Base-by-base conservation (phyloP, 805 yeast species). In the Sugiyamaella americana region DNA sequence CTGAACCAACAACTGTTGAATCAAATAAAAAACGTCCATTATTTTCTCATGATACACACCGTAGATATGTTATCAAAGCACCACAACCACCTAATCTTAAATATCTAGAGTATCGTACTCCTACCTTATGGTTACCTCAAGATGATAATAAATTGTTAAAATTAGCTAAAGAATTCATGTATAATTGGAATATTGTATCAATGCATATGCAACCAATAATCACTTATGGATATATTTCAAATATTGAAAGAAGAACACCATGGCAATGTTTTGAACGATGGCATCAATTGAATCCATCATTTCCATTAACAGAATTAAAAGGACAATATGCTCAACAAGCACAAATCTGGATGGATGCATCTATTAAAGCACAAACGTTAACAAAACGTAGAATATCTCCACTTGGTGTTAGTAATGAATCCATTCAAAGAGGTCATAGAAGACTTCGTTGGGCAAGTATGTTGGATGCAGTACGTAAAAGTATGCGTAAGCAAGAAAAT, bases 211-310 rank as follows among this genome's bases (percentile, higher is more conserved):
- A 84, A 39, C 74, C 82, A 1, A 71, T 75, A 43, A 76, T 87
- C 2, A 76, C 87, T 0, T 73, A 79, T 53, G 77, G 82, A 11
- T 88, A 87, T 62, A 76, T 80, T 34, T 84, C 98, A 0, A 88
- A 87, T 58, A 87, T 88, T 48, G 98, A 93, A 64, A 77, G 97
- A 58, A 76, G 98, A 58, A 93, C 98, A 0, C 95, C 98, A 0
- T 93, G 98, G 98, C 98, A 91, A 63, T 91, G 98, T 63, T 93
- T 93, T 68, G 98, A 93, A 65, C 72, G 98, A 54, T 93, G 91
- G 71, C 82, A 89, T 51, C 98, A 91, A 67, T 72, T 93, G 54
- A 87, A 86, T 57, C 96, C 91, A 50, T 81, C 82, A 49, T 91
- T 88, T 58, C 94, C 87, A 53, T 78, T 87, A 50, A 71, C 79